Conservation (phyloP, 805 yeast genomes). For the Metschnikowia arizonensis region DNA sequence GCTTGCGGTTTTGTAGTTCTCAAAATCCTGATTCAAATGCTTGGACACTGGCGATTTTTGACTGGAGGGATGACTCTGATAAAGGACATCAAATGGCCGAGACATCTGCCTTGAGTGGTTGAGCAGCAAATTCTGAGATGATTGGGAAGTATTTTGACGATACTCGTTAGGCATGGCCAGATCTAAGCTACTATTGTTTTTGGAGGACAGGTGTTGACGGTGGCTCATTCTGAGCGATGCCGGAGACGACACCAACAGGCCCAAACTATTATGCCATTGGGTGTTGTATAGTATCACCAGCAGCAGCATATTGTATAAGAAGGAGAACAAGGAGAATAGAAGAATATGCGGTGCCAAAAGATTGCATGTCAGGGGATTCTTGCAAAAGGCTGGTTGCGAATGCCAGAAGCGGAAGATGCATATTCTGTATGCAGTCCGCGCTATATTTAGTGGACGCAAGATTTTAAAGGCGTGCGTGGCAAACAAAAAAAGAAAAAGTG, state of each 20-base stretch:
- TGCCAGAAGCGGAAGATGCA: neutral
- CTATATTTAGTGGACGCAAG: neutral
- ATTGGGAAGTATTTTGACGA: neutral
- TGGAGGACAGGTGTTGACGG: neutral
- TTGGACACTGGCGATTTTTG: constrained; percentile 1
- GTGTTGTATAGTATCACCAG: constrained; percentile 12
- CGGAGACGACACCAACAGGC: constrained; percentile 8
- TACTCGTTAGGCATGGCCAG: neutral
- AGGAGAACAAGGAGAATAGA: neutral
- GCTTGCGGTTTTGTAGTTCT: constrained; percentile 11
- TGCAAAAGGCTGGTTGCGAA: constrained; percentile 5
- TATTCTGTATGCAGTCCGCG: neutral
- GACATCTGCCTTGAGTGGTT: constrained; percentile 6
- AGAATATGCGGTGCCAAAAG: neutral
- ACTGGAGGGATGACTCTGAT: constrained; percentile 7
- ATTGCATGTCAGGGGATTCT: neutral
- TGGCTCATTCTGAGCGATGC: constrained; percentile 5
- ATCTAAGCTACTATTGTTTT: neutral
- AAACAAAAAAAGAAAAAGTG: constrained; percentile 8
- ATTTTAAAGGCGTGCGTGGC: neutral
- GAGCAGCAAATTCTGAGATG: neutral
- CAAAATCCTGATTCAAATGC: neutral
- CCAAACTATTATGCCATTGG: constrained; percentile 9
- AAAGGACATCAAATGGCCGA: constrained; percentile 15
- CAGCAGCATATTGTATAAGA: constrained; percentile 5